Percentiles rank a stretch among this genome's conserved stretches.
Evolutionary conservation across 2,329 filamentous ascomycete genomes (phyloP).

Genomic region (Xylaria sp.): DNA sequence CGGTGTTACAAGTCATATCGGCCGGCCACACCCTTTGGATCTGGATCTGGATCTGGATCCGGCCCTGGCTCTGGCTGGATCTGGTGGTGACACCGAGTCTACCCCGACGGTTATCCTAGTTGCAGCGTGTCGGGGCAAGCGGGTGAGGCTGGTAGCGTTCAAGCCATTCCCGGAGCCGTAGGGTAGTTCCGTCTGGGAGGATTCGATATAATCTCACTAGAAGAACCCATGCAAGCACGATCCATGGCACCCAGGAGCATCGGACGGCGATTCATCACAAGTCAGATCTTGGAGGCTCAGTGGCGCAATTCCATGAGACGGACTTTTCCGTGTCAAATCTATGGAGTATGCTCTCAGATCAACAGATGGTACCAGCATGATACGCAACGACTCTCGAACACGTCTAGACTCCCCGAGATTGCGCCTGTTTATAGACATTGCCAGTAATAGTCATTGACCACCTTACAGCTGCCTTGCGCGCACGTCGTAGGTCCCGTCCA

Average conservation of each 20-base stretch:
- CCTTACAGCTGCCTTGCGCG: conserved; percentile 20
- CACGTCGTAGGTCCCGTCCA: conserved; percentile 20
- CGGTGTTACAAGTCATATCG: neutral
- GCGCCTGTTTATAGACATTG: conserved; percentile 11
- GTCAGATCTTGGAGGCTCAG: neutral
- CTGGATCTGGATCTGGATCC: neutral
- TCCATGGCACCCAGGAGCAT: neutral
- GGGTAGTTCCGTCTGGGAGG: neutral
- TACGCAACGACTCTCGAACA: neutral
- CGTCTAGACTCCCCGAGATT: neutral
- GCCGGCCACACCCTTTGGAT: neutral
- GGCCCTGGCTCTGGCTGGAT: neutral
- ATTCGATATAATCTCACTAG: neutral
- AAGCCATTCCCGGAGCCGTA: neutral
- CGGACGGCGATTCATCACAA: neutral
- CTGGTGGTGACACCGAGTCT: neutral
- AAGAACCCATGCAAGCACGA: neutral
- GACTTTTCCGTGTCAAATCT: neutral
- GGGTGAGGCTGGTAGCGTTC: neutral
- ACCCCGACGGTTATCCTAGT: neutral
- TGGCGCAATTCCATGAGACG: neutral
- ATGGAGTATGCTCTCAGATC: neutral
- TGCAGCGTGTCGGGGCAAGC: neutral
- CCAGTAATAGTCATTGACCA: conserved; percentile 20
- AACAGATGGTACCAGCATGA: neutral